phyloP scores from a whole-genome alignment of 1,284 basidiomycete genomes.

The Ceratobasidium sp. region DNA sequence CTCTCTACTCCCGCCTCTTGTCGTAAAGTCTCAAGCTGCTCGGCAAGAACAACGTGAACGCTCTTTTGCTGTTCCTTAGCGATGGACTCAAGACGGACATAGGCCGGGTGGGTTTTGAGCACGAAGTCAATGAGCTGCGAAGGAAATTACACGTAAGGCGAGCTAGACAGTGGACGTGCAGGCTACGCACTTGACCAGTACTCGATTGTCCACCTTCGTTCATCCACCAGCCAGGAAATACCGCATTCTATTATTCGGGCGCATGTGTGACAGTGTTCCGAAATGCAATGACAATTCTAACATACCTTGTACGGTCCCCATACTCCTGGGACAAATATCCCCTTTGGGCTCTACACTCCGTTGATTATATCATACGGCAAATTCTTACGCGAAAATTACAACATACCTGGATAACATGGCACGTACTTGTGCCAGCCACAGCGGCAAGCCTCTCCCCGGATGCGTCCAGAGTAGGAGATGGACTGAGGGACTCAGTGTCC shows the following conservation, averaged over 20 bases:
- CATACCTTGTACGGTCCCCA: conserved; percentile 95
- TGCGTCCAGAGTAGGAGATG: conserved; percentile 74
- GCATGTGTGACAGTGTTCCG: background rate
- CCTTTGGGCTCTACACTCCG: conserved; percentile 55
- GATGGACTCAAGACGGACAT: conserved; percentile 73
- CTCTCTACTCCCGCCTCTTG: conserved; percentile 70
- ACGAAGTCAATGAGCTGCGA: conserved; percentile 92
- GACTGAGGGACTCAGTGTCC: conserved; percentile 59
- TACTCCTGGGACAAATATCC: conserved; percentile 91
- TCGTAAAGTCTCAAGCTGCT: conserved; percentile 78
- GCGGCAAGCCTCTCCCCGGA: conserved; percentile 89
- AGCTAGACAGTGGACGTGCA: conserved; percentile 20
- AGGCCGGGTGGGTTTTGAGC: conserved; percentile 92
- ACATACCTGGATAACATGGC: conserved; percentile 88
- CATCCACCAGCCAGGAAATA: conserved; percentile 98
- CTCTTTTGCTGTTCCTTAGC: conserved; percentile 62
- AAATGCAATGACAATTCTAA: background rate
- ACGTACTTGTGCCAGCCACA: conserved; percentile 96
- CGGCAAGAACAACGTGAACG: conserved; percentile 74
- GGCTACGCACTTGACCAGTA: conserved; percentile 83
- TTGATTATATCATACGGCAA: background rate
- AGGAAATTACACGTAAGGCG: background rate
- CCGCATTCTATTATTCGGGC: conserved; percentile 69
- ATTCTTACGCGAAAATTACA: background rate
- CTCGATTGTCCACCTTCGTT: conserved; percentile 99